Evolutionary conservation across 2,329 filamentous ascomycete species (phyloP).

Genomic region (Rugonectria rugulosa): DNA sequence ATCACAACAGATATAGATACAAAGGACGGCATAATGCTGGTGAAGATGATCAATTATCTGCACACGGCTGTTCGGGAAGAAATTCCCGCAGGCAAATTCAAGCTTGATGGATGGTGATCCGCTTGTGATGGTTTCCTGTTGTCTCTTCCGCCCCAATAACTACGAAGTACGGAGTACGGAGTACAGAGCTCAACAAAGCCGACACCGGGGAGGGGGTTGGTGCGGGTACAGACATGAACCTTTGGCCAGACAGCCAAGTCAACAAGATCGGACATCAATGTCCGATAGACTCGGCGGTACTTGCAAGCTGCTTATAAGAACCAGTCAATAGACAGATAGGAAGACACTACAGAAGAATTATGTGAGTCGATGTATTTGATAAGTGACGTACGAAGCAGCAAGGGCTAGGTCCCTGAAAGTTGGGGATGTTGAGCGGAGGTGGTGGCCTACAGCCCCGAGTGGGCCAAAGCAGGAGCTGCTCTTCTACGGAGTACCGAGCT

Average conservation of each 20-base stretch:
- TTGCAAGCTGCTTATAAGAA: no score
- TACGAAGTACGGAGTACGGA: no score
- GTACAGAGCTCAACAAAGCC: slow-evolving; percentile 30
- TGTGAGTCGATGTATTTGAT: slow-evolving; percentile 28
- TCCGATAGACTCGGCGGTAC: slow-evolving; percentile 28
- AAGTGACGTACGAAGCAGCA: slow-evolving; percentile 18
- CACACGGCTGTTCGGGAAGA: slow-evolving; percentile 14
- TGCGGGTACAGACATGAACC: slow-evolving; percentile 26
- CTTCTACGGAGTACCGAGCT: slow-evolving; percentile 1
- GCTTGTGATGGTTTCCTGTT: slow-evolving; percentile 17
- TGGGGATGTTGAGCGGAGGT: slow-evolving; percentile 19
- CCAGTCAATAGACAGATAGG: background rate
- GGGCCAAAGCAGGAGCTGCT: slow-evolving; percentile 9
- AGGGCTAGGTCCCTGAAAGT: slow-evolving; percentile 22
- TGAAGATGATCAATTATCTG: slow-evolving; percentile 22
- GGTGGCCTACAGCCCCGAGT: slow-evolving; percentile 6
- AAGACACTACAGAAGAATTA: slow-evolving; percentile 1
- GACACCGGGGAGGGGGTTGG: slow-evolving; percentile 38
- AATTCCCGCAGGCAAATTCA: slow-evolving; percentile 34
- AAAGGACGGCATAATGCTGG: slow-evolving; percentile 17
- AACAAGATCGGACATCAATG: slow-evolving; percentile 31
- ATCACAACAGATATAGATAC: no score
- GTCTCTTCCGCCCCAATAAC: slow-evolving; percentile 36
- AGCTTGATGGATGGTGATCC: slow-evolving; percentile 14
- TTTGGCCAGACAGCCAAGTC: slow-evolving; percentile 17